These are phyloP conservation scores for Tuber melanosporum DNA, from an alignment of 495 filamentous ascomycete species.

Conservation along the genomic window DNA sequence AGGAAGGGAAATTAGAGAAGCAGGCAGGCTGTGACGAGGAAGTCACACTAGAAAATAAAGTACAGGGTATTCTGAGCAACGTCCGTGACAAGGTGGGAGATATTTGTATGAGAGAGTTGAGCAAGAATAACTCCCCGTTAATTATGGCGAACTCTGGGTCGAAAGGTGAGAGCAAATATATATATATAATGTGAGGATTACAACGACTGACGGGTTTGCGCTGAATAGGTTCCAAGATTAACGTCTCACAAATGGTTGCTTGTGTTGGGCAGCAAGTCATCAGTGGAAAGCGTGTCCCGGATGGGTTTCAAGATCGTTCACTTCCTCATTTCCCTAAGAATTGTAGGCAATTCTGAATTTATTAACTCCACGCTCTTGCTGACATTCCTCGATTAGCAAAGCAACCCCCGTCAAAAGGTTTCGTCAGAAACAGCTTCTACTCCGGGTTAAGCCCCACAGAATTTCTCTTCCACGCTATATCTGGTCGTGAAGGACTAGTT, in stretches of 20 bases:
- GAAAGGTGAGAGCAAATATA: slow-evolving; percentile 49
- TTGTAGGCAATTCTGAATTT: slow-evolving; percentile 27
- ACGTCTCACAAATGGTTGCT: slow-evolving; percentile 98
- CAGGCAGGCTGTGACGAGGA: slow-evolving; percentile 83
- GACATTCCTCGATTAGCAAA: slow-evolving; percentile 46
- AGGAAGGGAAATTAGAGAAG: slow-evolving; percentile 68
- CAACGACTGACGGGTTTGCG: not conserved
- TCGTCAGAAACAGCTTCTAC: slow-evolving; percentile 96
- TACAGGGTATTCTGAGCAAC: slow-evolving; percentile 83
- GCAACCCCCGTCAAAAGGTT: slow-evolving; percentile 87
- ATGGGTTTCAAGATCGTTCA: slow-evolving; percentile 93
- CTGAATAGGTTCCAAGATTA: slow-evolving; percentile 70
- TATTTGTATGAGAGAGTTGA: slow-evolving; percentile 81
- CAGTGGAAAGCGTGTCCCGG: slow-evolving; percentile 80
- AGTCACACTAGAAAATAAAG: slow-evolving; percentile 80
- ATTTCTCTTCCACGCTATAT: slow-evolving; percentile 97
- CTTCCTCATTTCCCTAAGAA: slow-evolving; percentile 94
- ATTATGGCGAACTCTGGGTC: slow-evolving; percentile 97
- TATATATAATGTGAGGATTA: not conserved
- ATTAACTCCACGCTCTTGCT: not conserved
- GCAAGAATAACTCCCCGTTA: slow-evolving; percentile 83
- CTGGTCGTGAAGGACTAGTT: slow-evolving; percentile 93
- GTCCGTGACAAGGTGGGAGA: slow-evolving; percentile 87
- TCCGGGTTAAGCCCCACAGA: slow-evolving; percentile 82
- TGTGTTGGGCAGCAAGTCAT: slow-evolving; percentile 98